Evolutionary conservation across 768 basidiomycete species (phyloP).

Genomic region (Asterophora parasitica): DNA sequence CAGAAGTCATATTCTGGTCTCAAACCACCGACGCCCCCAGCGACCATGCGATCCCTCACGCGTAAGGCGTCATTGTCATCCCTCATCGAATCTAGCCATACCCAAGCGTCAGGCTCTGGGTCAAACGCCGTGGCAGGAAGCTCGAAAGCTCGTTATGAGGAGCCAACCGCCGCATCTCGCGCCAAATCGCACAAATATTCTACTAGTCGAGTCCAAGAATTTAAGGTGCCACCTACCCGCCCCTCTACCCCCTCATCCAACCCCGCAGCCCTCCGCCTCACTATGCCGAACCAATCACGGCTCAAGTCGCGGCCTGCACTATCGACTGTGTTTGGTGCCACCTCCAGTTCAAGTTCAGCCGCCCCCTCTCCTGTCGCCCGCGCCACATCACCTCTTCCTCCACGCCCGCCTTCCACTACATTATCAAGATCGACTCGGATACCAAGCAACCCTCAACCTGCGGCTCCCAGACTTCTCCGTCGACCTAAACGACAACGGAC

Average conservation of each 20-base stretch:
- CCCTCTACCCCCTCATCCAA: conserved; percentile 80
- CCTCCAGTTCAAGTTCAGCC: conserved; percentile 27
- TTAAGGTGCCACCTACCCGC: conserved; percentile 68
- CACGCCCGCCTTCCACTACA: conserved; percentile 54
- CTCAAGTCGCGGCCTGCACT: conserved; percentile 72
- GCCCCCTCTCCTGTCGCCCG: conserved; percentile 36
- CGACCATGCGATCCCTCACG: conserved; percentile 54
- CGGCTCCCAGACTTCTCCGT: conserved; percentile 62
- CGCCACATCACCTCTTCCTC: conserved; percentile 54
- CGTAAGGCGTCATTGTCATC: conserved; percentile 80
- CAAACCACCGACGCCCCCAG: conserved; percentile 70
- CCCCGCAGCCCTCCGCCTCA: conserved; percentile 71
- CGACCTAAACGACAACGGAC: conserved; percentile 72
- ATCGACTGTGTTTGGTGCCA: conserved; percentile 65
- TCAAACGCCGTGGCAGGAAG: conserved; percentile 30
- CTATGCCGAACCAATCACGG: conserved; percentile 81
- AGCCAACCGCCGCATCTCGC: conserved; percentile 77
- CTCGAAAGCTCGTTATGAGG: conserved; percentile 59
- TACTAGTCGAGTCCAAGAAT: conserved; percentile 61
- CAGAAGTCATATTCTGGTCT: conserved; percentile 84
- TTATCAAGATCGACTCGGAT: conserved; percentile 37
- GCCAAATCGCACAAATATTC: conserved; percentile 69
- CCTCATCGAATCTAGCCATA: conserved; percentile 54
- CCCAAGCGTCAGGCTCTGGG: conserved; percentile 55
- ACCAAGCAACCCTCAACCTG: conserved; percentile 35